Percentiles rank a stretch among this genome's conserved stretches.
Evolutionary conservation across 2,329 filamentous ascomycete species (phyloP).

Genomic region (Aotearoamyces nothofagi): DNA sequence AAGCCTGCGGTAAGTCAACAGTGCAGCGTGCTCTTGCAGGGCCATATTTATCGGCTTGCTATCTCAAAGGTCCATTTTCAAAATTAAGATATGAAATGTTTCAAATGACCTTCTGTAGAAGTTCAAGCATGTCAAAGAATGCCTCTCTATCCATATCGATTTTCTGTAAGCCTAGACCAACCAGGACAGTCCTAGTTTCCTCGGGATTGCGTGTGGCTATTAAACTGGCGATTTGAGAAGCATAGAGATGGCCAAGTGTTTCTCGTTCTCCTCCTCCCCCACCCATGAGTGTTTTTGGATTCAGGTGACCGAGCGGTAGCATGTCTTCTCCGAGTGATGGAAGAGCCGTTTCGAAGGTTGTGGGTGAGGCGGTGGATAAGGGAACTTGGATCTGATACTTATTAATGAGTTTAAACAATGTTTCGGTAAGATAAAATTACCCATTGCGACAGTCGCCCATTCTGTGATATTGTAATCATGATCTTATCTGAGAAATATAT

Average conservation of each 20-base stretch:
- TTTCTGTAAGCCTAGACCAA: constrained; percentile 42
- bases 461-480: constrained; percentile 75
- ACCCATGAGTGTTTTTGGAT: constrained; percentile 74
- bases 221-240: constrained; percentile 74
- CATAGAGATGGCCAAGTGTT: constrained; percentile 73
- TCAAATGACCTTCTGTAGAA: constrained; percentile 37
- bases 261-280: constrained; percentile 68
- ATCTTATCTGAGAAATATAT: constrained; percentile 81
- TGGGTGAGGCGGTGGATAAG: constrained; percentile 50
- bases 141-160: constrained; percentile 29
- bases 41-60: too few species aligned
- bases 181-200: constrained; percentile 42
- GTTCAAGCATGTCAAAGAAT: constrained; percentile 50
- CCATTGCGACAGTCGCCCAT: constrained; percentile 82
- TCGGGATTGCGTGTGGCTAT: constrained; percentile 57
- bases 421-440: too few species aligned
- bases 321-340: constrained; percentile 18
- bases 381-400: constrained; percentile 57
- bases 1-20: too few species aligned
- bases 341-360: constrained; percentile 38
- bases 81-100: constrained; percentile 4
- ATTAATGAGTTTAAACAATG: constrained; percentile 2
- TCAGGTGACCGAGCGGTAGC: constrained; percentile 69
- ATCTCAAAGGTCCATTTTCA: too few species aligned
- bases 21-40: too few species aligned